Percentiles rank a stretch among this genome's conserved stretches.
Evolutionary conservation across 2,329 filamentous ascomycete genomes (phyloP).

Genomic region (Penicillium psychrosexuale): DNA sequence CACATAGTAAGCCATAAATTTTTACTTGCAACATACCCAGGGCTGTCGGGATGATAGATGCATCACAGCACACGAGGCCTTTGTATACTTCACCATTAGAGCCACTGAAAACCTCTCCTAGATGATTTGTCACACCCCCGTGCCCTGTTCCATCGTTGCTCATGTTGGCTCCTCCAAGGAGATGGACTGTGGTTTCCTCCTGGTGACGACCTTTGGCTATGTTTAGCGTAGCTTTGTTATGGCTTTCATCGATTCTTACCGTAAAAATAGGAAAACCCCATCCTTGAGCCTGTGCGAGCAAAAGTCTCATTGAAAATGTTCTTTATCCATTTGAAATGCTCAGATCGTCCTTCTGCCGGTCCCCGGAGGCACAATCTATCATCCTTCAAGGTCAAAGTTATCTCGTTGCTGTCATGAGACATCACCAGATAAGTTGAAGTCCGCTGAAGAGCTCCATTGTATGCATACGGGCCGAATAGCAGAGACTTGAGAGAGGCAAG

Average conservation of each 20-base stretch:
- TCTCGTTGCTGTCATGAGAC: conserved; percentile 64
- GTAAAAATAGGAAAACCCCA: conserved; percentile 3
- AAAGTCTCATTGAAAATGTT: conserved; percentile 36
- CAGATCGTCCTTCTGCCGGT: conserved; percentile 9
- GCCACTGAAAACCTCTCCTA: conserved; percentile 59
- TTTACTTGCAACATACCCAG: conserved; percentile 40
- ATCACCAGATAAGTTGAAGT: conserved; percentile 66
- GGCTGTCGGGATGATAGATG: conserved; percentile 58
- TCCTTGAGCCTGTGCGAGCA: conserved; percentile 1
- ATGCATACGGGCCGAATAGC: conserved; percentile 59
- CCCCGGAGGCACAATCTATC: conserved; percentile 42
- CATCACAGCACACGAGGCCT: conserved; percentile 63
- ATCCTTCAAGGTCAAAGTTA: conserved; percentile 56
- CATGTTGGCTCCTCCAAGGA: conserved; percentile 64
- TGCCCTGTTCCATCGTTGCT: conserved; percentile 56
- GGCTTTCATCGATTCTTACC: neutral
- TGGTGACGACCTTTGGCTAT: conserved; percentile 3
- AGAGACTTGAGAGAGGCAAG: conserved; percentile 42
- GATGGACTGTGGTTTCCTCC: conserved; percentile 55
- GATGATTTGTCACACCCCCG: conserved; percentile 60
- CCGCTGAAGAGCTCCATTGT: conserved; percentile 55
- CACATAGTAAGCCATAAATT: neutral
- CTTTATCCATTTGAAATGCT: conserved; percentile 17
- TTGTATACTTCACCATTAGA: conserved; percentile 50
- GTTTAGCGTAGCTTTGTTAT: neutral